phyloP scores from a whole-genome alignment of 306 rosid species.

The Cercis canadensis region DNA sequence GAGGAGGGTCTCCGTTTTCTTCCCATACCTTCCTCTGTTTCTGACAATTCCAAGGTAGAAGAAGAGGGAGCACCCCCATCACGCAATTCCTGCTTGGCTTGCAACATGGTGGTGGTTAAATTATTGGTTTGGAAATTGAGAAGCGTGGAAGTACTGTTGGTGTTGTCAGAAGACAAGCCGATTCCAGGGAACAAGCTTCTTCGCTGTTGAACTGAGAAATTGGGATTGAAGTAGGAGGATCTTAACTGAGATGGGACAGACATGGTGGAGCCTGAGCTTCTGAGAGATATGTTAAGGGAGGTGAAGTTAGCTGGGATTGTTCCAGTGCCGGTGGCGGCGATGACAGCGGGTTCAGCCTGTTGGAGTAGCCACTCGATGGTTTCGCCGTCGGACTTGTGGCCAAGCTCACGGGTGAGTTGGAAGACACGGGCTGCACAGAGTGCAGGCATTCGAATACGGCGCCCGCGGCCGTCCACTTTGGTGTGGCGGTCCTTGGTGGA shows the following conservation, averaged over 20 bases:
- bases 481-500: constrained; percentile 90
- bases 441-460: constrained; percentile 90
- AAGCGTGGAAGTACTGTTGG: constrained; percentile 48
- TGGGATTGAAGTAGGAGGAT: constrained; percentile 81
- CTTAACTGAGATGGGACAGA: constrained; percentile 82
- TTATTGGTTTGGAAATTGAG: constrained; percentile 70
- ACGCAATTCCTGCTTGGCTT: constrained; percentile 76
- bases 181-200: constrained; percentile 66
- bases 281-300: constrained; percentile 70
- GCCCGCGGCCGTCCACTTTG: constrained; percentile 83
- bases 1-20: constrained; percentile 57
- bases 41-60: constrained; percentile 63
- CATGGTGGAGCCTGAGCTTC: constrained; percentile 94
- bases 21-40: constrained; percentile 65
- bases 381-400: constrained; percentile 88
- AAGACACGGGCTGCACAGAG: constrained; percentile 81
- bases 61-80: constrained; percentile 46
- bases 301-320: constrained; percentile 95
- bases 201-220: constrained; percentile 56
- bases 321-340: constrained; percentile 95
- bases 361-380: constrained; percentile 89
- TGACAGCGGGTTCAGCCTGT: constrained; percentile 86
- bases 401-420: constrained; percentile 79
- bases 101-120: constrained; percentile 48
- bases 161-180: constrained; percentile 50